These are phyloP conservation scores for Chalciporus chontae DNA, from an alignment of 768 basidiomycete genomes.

Conservation along the genomic window DNA sequence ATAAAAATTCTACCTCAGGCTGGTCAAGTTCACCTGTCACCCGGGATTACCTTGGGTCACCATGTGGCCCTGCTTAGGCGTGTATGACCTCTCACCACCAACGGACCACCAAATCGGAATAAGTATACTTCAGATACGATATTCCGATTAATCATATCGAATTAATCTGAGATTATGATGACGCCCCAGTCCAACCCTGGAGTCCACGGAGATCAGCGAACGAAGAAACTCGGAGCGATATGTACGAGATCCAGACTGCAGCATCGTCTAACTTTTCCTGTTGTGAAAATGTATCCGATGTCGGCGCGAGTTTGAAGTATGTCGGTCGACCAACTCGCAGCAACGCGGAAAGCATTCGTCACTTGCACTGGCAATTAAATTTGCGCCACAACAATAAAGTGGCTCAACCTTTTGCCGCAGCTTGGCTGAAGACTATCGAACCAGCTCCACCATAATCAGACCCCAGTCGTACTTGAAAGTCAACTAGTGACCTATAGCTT, in stretches of 20 bases:
- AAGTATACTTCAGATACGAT: background rate
- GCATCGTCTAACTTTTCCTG: background rate
- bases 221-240: too few species aligned
- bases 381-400: too few species aligned
- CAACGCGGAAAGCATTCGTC: too few species aligned
- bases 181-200: background rate
- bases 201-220: background rate
- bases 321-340: too few species aligned
- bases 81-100: background rate
- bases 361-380: too few species aligned
- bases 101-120: background rate
- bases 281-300: too few species aligned
- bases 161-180: background rate
- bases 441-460: background rate
- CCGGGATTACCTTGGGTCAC: constrained; percentile 13
- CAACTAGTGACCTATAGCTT: background rate
- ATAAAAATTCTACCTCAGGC: background rate
- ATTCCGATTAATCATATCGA: background rate
- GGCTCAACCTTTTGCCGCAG: too few species aligned
- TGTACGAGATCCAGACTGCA: background rate
- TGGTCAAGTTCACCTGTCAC: background rate
- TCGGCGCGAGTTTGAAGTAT: too few species aligned
- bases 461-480: background rate
- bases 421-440: background rate
- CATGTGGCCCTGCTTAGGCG: background rate